A percentile compares a stretch with the other conserved stretches of the same genome.
Evolutionary conservation across 83 land plant species (phyloP).

Genomic region (Picea mariana): DNA sequence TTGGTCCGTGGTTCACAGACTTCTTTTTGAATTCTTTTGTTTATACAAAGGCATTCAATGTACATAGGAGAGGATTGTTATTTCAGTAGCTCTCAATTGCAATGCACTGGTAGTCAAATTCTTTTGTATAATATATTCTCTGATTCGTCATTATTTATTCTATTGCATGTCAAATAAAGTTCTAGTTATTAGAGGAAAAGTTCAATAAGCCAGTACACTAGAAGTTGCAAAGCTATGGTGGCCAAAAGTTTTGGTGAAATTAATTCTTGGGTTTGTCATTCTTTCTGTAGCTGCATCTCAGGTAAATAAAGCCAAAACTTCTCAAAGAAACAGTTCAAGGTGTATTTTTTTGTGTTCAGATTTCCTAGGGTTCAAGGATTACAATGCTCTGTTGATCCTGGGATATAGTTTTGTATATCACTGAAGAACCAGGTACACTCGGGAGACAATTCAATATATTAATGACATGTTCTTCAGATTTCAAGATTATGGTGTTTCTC

Average conservation of each 20-base stretch:
- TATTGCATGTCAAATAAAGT: neutral
- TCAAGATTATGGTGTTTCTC: no score
- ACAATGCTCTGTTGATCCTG: no score
- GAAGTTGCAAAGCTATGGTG: neutral
- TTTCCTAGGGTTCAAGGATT: no score
- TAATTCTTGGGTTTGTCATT: neutral
- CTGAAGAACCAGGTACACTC: no score
- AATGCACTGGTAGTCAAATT: neutral
- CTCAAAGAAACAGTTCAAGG: neutral
- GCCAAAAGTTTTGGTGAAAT: neutral
- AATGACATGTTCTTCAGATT: no score
- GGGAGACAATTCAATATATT: no score
- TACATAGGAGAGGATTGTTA: conserved; percentile 6
- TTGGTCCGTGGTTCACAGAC: neutral
- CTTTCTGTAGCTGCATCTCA: neutral
- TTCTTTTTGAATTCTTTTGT: neutral
- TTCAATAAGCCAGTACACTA: neutral
- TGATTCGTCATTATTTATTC: neutral
- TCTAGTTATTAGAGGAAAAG: neutral
- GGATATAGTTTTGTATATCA: no score
- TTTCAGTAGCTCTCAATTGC: neutral
- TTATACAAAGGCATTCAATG: conserved; percentile 3
- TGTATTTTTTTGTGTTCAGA: neutral
- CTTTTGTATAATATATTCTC: neutral
- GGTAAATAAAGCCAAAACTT: neutral